Evolutionary conservation across 352 stramenopile species (phyloP), one percentile per base, ranked within the genome.

Genomic region (Plasmopara muralis): DNA sequence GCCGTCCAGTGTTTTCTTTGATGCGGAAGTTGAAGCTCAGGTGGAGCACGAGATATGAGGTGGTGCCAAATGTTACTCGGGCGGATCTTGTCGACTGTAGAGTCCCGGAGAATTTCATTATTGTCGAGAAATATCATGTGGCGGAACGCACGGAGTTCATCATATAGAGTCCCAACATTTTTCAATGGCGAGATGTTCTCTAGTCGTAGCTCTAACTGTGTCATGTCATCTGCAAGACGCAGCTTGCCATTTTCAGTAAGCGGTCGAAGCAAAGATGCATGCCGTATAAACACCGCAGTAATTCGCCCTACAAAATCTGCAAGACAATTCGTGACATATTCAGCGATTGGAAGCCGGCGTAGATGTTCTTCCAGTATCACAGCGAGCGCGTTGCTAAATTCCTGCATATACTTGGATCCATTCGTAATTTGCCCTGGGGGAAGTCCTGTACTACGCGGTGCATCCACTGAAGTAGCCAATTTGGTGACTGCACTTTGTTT

Each of bases 11-110:
- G 70, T 68, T 87, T 89, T 53, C 78, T 72, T 39, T 89, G 76
- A 50, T 90, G 77, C 28, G 83, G 83, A 12, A 90, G 50, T 61
- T 89, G 75, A 37, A 94, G 51, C 64, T 87, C 82, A 14, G 70
- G 50, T 4, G 82, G 81, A 18, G 68, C 81, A 3, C 82, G 76
- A 35, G 76, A 68, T 28, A 87, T 85, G 47, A 94, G 51, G 42
- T 94, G 79, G 43, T 94, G 83, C 81, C 83, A 94, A 43, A 94
- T 78, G 14, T 91, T 94, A 48, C 79, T 88, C 3, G 83, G 83
- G 0, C 82, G 79, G 42, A 94, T 72, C 56, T 88, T 89, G 57
- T 94, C 83, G 30, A 94, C 68, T 31, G 69, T 85, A 12, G 55
- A 63, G 53, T 94, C 83, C 1, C 82, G 72, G 12, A 87, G 53